Base-by-base conservation (phyloP, 192 early-diverging fungal species). In the Coemansia erecta region DNA sequence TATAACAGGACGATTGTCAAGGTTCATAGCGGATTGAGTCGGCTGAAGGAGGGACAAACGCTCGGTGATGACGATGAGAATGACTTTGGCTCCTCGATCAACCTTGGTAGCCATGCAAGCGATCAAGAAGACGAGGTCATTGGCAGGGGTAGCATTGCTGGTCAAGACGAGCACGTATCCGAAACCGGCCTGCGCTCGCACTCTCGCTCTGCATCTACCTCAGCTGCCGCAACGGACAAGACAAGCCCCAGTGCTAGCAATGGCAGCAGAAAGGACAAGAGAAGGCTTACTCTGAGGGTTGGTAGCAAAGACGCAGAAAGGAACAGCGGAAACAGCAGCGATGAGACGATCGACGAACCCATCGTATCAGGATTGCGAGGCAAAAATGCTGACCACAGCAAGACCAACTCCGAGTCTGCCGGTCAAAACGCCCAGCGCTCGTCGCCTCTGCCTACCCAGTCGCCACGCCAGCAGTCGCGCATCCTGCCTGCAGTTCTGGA, bases 11-110 rank as follows among this genome's bases (percentile, higher is more conserved):
- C 51, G 51, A 53, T 23, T 9, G 26, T 24, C 28, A 18, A 17
- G 51, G 31, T n/a, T 37, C 14, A 10, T 18, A 37, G 4, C 12
- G 17, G 3, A 28, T 31, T 17, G 51, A 10, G 21, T 31, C 28
- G 28, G 28, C 28, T 31, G 7, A 31, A 37, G n/a, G 31, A 37
- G 26, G 17, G 15, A 4, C 8, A 53, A 4, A 24, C 21, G 9
- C 24, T 2, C 8, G n/a, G n/a, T n/a, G 49, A 51, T 14, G 22
- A 51, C 21, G 66, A 69, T 33, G 48, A 58, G 8, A 50, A 46
- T 23, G 66, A 58, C 9, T 46, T 57, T 13, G 41, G 28, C 17
- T 42, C 35, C 15, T 53, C 41, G 13, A 53, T 28, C 9, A 12
- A 47, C 14, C 23, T 28, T 23, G 8, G 17, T 9, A 28, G 28